Percentiles rank a stretch among this genome's conserved stretches.
Evolutionary conservation across 2,329 filamentous ascomycete species (phyloP).

Genomic region (Paraphaeosphaeria minitans): DNA sequence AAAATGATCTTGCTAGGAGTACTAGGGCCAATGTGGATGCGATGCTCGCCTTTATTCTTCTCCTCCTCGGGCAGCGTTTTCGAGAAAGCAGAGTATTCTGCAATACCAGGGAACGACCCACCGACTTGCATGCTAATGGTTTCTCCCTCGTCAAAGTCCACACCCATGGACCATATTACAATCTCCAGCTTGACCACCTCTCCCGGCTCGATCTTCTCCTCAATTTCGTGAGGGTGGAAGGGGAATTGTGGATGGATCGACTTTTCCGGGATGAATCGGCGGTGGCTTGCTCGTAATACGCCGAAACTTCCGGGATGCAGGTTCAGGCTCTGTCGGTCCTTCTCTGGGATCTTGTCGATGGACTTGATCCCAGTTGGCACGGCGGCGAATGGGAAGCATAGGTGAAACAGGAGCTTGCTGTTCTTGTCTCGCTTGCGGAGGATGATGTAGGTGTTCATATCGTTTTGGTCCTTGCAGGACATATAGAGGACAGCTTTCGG

Average conservation of each 20-base stretch:
- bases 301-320: conserved; percentile 52
- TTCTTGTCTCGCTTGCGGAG: conserved; percentile 52
- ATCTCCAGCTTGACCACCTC: conserved; percentile 54
- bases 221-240: conserved; percentile 49
- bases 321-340: conserved; percentile 49
- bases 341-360: conserved; percentile 64
- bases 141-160: conserved; percentile 54
- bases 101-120: conserved; percentile 1
- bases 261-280: conserved; percentile 35
- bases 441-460: conserved; percentile 53
- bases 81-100: conserved; percentile 5
- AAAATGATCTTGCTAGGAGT: conserved; percentile 2
- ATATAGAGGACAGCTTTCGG: conserved; percentile 56
- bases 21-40: conserved; percentile 1
- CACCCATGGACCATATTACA: conserved; percentile 55
- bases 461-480: conserved; percentile 50
- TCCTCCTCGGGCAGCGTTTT: conserved; percentile 3
- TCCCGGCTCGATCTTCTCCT: conserved; percentile 50
- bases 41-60: conserved; percentile 7
- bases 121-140: conserved; percentile 13
- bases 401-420: conserved; percentile 50
- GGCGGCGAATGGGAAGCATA: conserved; percentile 51
- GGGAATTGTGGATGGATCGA: conserved; percentile 33
- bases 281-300: conserved; percentile 45
- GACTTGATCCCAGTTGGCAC: conserved; percentile 30